phyloP scores from a whole-genome alignment of 352 stramenopile genomes.

The Globisporangium iwayamae region DNA sequence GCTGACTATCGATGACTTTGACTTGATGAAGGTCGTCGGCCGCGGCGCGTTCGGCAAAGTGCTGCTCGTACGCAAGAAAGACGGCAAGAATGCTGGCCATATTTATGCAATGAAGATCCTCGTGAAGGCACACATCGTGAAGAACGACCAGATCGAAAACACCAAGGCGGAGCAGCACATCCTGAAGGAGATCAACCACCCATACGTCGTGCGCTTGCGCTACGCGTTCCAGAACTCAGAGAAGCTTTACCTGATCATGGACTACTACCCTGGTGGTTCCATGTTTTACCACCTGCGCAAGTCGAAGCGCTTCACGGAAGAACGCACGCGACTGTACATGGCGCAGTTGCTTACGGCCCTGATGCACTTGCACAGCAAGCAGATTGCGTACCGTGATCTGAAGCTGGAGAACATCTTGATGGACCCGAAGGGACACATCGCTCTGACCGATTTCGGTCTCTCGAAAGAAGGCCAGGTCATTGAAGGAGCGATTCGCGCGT shows the following conservation, averaged over 20 bases:
- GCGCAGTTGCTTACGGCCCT: conserved; percentile 81
- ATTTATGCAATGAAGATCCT: conserved; percentile 96
- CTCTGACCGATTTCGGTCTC: conserved; percentile 85
- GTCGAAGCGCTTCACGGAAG: conserved; percentile 83
- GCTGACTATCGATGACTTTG: conserved; percentile 91
- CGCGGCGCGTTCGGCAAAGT: conserved; percentile 96
- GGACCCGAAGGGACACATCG: conserved; percentile 85
- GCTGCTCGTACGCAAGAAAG: conserved; percentile 92
- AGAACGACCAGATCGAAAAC: conserved; percentile 93
- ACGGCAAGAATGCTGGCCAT: conserved; percentile 73
- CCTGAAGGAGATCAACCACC: conserved; percentile 87
- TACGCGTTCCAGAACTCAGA: conserved; percentile 88
- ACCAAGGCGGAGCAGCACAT: conserved; percentile 90
- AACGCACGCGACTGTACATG: conserved; percentile 85
- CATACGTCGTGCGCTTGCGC: conserved; percentile 80
- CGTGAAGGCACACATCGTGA: conserved; percentile 91
- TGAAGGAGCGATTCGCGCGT: conserved; percentile 78
- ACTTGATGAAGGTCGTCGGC: conserved; percentile 94
- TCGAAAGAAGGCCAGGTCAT: conserved; percentile 84
- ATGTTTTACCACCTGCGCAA: conserved; percentile 90
- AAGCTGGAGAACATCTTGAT: conserved; percentile 91
- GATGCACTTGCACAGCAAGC: conserved; percentile 88
- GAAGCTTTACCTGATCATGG: conserved; percentile 96
- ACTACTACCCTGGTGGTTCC: conserved; percentile 91
- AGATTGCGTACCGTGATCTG: conserved; percentile 87